Conservation (phyloP, 2,329 filamentous ascomycete species). For the Scedosporium aurantiacum region DNA sequence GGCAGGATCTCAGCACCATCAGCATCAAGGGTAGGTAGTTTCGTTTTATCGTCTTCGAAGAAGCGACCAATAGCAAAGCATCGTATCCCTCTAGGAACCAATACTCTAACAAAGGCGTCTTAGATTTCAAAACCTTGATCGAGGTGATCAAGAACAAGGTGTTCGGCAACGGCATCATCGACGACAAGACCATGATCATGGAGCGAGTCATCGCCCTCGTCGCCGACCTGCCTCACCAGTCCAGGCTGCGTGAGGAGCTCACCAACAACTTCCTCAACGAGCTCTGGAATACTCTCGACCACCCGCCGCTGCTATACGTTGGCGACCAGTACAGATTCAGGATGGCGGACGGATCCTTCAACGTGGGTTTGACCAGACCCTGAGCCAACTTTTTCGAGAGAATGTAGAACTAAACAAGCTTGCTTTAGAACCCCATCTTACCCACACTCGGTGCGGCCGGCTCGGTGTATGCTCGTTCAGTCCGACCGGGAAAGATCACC, state of each 20-base stretch:
- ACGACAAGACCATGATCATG: slow-evolving; percentile 72
- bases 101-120: too few species aligned
- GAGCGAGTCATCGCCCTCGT: slow-evolving; percentile 63
- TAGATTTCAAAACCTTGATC: slow-evolving; percentile 52
- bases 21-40: slow-evolving; percentile 29
- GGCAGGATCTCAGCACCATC: slow-evolving; percentile 47
- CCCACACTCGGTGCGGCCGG: slow-evolving; percentile 58
- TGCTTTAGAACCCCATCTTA: slow-evolving; percentile 46
- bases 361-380: slow-evolving; percentile 27
- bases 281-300: slow-evolving; percentile 61
- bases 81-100: too few species aligned
- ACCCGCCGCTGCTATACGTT: slow-evolving; percentile 58
- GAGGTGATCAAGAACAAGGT: slow-evolving; percentile 51
- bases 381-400: neutral
- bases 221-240: slow-evolving; percentile 50
- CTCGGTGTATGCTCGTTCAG: slow-evolving; percentile 55
- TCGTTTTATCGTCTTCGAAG: slow-evolving; percentile 12
- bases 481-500: slow-evolving; percentile 46
- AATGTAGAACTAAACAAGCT: neutral
- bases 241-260: slow-evolving; percentile 48
- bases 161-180: slow-evolving; percentile 49
- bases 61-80: neutral
- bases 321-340: slow-evolving; percentile 55
- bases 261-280: slow-evolving; percentile 58
- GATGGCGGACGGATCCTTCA: slow-evolving; percentile 58